phyloP scores from a whole-genome alignment of 2,329 filamentous ascomycete genomes.

The Xenosphaeropsis pyriputrescens region DNA sequence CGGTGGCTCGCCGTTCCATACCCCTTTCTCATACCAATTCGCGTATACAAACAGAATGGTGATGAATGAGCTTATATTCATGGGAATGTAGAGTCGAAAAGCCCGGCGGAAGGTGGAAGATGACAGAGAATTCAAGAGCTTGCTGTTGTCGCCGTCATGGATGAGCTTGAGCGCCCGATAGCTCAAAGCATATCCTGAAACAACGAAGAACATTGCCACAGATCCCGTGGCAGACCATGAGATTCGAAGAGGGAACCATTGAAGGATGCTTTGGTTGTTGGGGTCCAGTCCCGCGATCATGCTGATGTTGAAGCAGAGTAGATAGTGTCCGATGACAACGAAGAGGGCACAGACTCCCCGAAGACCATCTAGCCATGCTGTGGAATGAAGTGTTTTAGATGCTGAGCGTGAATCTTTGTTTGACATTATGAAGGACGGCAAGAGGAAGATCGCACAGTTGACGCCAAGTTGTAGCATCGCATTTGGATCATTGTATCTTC shows the following conservation, averaged over 20 bases:
- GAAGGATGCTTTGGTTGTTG: conserved; percentile 18
- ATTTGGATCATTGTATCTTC: too few relatives aligned
- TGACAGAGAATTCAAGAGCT: conserved; percentile 21
- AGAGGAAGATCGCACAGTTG: too few relatives aligned
- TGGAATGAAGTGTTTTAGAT: conserved; percentile 7
- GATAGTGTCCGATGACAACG: conserved; percentile 29
- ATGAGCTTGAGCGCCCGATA: conserved; percentile 25
- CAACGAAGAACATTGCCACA: conserved; percentile 34
- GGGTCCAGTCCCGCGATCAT: conserved; percentile 6
- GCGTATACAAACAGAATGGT: not conserved
- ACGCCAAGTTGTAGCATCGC: too few relatives aligned
- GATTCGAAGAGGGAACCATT: conserved; percentile 40
- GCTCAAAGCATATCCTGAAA: conserved; percentile 31
- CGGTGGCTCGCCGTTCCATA: not conserved
- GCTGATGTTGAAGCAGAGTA: conserved; percentile 7
- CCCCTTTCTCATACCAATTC: not conserved
- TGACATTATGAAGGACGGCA: too few relatives aligned
- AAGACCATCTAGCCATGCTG: conserved; percentile 31
- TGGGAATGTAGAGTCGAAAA: conserved; percentile 28
- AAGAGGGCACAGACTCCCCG: conserved; percentile 30
- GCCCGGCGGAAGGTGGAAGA: conserved; percentile 32
- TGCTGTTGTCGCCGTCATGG: conserved; percentile 13
- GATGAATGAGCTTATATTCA: conserved; percentile 24
- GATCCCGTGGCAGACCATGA: conserved; percentile 48
- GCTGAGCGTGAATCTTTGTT: too few relatives aligned